Percentiles rank a stretch among this genome's conserved stretches.
phyloP scores from a whole-genome alignment of 2,329 filamentous ascomycete species.

The Penicillium sumatraense region DNA sequence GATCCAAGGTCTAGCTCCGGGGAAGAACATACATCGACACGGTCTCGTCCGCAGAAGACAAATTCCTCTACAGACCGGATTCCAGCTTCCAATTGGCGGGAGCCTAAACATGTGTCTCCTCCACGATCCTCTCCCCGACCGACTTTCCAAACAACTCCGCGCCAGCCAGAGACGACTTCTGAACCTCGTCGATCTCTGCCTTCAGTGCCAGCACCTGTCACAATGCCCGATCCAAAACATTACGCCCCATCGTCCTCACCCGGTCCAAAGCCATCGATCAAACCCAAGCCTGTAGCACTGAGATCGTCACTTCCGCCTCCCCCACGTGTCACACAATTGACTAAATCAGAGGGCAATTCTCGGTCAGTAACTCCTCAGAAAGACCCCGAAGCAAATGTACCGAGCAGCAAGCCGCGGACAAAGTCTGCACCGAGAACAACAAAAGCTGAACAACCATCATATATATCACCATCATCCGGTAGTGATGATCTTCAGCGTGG shows the following conservation, averaged over 20 bases:
- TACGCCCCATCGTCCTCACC: constrained; percentile 25
- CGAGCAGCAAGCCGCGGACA: constrained; percentile 20
- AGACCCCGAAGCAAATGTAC: constrained; percentile 15
- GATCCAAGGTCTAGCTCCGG: constrained; percentile 27
- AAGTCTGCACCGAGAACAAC: constrained; percentile 26
- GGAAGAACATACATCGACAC: constrained; percentile 26
- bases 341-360: constrained; percentile 31
- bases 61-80: constrained; percentile 20
- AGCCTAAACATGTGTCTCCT: constrained; percentile 21
- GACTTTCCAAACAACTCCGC: constrained; percentile 10
- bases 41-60: constrained; percentile 1
- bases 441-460: constrained; percentile 8
- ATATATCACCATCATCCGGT: constrained; percentile 34
- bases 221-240: constrained; percentile 29
- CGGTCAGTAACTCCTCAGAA: constrained; percentile 19
- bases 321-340: constrained; percentile 14
- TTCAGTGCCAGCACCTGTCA: constrained; percentile 13
- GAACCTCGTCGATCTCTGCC: constrained; percentile 15
- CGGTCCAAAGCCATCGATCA: constrained; percentile 37
- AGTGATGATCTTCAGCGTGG: constrained; percentile 39
- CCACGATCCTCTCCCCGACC: constrained; percentile 18
- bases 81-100: constrained; percentile 28
- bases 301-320: constrained; percentile 29
- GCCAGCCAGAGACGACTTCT: constrained; percentile 21
- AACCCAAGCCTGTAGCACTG: constrained; percentile 43